Evolutionary conservation across 2,329 filamentous ascomycete genomes (phyloP), one percentile per base, ranked within the genome.

Genomic region (Trichocomaceae sp.): DNA sequence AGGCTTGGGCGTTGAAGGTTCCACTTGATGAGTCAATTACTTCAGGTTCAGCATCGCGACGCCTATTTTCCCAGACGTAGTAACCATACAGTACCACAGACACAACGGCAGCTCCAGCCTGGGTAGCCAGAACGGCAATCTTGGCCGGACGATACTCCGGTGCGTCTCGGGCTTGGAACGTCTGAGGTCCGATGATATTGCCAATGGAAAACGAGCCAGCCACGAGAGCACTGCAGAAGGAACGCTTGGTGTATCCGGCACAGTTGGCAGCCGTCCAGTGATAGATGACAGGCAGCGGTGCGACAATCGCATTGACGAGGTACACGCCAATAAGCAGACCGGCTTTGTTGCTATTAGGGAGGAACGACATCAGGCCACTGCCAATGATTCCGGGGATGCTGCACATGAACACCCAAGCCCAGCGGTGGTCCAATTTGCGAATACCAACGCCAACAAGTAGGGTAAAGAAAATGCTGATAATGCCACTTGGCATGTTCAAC

Each of bases 181-280:
- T 75, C 55, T 76, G 73, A 3, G 75, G 73, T 0, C 72, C 74
- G 29, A 77, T 68, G 55, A 77, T 75, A 52, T 76, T 76, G n/a
- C 71, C 73, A 8, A 74, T 62, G 12, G 69, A 70, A 59, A 75
- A 76, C 2, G 68, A 67, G n/a, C 75, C 69, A 9, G 76, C 69
- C 1, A 76, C 66, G 4, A 78, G 59, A 0, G 75, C 76, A 37
- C 75, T 77, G 22, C 73, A 67, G 5, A 76, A 76, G 15, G 75
- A 72, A 50, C 77, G 77, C 62, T 79, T 79, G 2, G 75, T 77
- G 55, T 79, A 73, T 0, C 77, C 76, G 2, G 75, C 76, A 13
- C 74, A 70, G 56, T 79, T 79, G 31, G 69, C 71, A 23, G 75
- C 72, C 10, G 76, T 75, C 73, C 72, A 76, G 9, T 72, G 71